These are phyloP conservation scores for Penicillium turbatum DNA, from an alignment of 495 filamentous ascomycete genomes.

Conservation along the genomic window DNA sequence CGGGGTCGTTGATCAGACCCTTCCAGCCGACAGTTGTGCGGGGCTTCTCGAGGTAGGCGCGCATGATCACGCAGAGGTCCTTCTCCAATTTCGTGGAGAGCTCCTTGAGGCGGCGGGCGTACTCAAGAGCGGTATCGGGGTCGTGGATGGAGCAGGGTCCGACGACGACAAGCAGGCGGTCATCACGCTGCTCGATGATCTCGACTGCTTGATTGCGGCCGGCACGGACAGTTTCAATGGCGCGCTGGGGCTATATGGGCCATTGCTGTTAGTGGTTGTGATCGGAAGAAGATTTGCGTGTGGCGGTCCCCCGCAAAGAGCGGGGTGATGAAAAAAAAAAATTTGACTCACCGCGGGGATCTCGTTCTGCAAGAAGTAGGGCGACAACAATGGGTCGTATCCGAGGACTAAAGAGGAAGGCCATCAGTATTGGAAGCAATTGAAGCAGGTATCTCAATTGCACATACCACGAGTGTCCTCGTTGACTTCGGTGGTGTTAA, in stretches of 20 bases:
- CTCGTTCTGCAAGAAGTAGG: slow-evolving; percentile 81
- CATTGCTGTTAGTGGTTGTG: slow-evolving; percentile 10
- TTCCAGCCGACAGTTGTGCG: slow-evolving; percentile 99
- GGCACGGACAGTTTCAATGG: slow-evolving; percentile 66
- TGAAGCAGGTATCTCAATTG: not conserved
- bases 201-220: slow-evolving; percentile 78
- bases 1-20: slow-evolving; percentile 96
- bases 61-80: slow-evolving; percentile 92
- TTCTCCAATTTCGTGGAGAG: slow-evolving; percentile 69
- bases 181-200: slow-evolving; percentile 74
- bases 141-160: slow-evolving; percentile 98
- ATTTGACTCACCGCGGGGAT: slow-evolving; percentile 68
- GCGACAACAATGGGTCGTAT: slow-evolving; percentile 91
- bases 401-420: slow-evolving; percentile 65
- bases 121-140: slow-evolving; percentile 81
- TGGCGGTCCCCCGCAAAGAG: not conserved
- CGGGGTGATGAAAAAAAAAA: slow-evolving; percentile 12
- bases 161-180: slow-evolving; percentile 89
- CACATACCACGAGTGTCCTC: slow-evolving; percentile 52
- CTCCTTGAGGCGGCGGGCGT: slow-evolving; percentile 69
- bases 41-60: slow-evolving; percentile 98
- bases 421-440: not conserved
- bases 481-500: slow-evolving; percentile 45
- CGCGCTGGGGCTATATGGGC: slow-evolving; percentile 38
- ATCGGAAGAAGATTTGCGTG: not conserved